These are phyloP conservation scores for Neckera pumila DNA, from an alignment of 225 moss, liverwort and hornwort species.

Conservation along the genomic window DNA sequence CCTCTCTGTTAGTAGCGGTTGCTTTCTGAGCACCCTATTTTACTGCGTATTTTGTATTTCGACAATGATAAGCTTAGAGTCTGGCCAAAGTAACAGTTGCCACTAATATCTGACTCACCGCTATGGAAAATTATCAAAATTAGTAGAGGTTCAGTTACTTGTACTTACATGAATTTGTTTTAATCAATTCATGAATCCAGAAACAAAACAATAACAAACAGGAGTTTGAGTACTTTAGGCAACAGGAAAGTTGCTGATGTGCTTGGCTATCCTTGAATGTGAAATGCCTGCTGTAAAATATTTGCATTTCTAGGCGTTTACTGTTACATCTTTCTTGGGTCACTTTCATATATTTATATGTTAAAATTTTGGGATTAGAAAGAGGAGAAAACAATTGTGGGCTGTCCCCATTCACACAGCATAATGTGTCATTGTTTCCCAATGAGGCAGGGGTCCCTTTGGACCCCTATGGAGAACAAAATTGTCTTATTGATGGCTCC, in stretches of 20 bases:
- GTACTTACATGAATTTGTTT: too few relatives aligned
- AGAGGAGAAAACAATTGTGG: too few relatives aligned
- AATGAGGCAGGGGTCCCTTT: too few relatives aligned
- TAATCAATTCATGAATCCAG: too few relatives aligned
- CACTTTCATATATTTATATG: neutral
- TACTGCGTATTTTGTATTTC: neutral
- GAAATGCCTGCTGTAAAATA: neutral
- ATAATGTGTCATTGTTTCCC: too few relatives aligned
- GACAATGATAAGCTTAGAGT: neutral
- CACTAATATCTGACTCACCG: neutral
- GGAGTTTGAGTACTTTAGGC: too few relatives aligned
- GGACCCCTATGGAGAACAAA: too few relatives aligned
- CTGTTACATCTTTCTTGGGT: neutral
- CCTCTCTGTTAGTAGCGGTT: neutral
- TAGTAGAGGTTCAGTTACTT: too few relatives aligned
- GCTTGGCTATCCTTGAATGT: neutral
- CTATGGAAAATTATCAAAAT: neutral
- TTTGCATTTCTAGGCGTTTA: too few relatives aligned
- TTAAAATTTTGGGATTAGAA: neutral
- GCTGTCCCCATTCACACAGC: too few relatives aligned
- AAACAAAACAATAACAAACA: too few relatives aligned
- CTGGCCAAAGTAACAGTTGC: neutral
- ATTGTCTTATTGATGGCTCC: too few relatives aligned
- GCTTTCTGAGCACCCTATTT: neutral
- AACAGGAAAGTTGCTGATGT: neutral